Evolutionary conservation across 2,329 filamentous ascomycete genomes (phyloP).

Genomic region (Paecilomyces sp.): DNA sequence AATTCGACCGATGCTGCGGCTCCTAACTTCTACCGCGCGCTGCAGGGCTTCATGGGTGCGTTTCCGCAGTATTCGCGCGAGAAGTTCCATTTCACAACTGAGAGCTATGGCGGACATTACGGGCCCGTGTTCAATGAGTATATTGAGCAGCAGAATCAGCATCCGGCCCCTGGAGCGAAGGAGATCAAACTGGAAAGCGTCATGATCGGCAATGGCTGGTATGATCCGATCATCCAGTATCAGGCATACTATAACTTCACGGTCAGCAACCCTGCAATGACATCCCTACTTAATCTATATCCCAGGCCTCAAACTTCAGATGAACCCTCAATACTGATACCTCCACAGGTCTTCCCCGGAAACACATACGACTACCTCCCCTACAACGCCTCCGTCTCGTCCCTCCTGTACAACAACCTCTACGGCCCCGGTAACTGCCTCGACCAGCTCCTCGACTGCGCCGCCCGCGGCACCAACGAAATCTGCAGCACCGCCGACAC

Average conservation of each 20-base stretch:
- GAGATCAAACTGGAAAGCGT: constrained; percentile 22
- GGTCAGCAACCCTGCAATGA: background rate
- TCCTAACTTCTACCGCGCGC: constrained; percentile 53
- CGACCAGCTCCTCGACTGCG: constrained; percentile 51
- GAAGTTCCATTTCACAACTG: constrained; percentile 50
- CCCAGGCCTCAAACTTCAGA: background rate
- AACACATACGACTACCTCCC: constrained; percentile 27
- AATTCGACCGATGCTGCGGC: constrained; percentile 48
- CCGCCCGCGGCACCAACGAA: constrained; percentile 42
- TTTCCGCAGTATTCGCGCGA: constrained; percentile 47
- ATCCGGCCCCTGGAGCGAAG: constrained; percentile 1
- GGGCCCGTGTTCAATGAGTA: constrained; percentile 45
- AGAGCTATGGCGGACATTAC: constrained; percentile 54
- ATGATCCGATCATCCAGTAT: constrained; percentile 30
- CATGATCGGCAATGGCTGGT: constrained; percentile 33
- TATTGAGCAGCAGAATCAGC: background rate
- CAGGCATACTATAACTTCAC: constrained; percentile 33
- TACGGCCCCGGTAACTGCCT: constrained; percentile 56
- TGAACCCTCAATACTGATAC: background rate
- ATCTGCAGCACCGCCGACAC: constrained; percentile 49
- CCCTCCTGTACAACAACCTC: constrained; percentile 51
- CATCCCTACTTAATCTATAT: background rate
- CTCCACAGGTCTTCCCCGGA: constrained; percentile 19
- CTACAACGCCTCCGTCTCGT: constrained; percentile 40
- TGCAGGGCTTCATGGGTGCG: constrained; percentile 57